A percentile compares a stretch with the other conserved stretches of the same genome.
phyloP scores from a whole-genome alignment of 352 stramenopile species.

The Phytophthora pistaciae region DNA sequence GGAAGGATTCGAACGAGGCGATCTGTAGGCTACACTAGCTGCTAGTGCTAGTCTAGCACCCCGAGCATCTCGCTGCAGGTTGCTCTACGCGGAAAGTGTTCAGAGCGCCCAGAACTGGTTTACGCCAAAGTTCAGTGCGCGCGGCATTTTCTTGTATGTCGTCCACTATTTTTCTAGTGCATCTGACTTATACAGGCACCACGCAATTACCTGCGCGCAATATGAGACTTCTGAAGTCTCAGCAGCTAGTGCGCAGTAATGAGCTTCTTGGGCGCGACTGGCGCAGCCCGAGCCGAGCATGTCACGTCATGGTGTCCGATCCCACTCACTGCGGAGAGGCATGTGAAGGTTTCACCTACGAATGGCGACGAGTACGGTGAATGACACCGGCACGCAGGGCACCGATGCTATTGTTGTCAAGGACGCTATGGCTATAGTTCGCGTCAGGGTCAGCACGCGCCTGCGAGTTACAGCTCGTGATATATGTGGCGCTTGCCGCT shows the following conservation, averaged over 20 bases:
- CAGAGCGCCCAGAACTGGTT: background rate
- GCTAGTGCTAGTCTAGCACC: no score
- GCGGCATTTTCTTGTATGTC: background rate
- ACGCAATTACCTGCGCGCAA: background rate
- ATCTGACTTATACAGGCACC: background rate
- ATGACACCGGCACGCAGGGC: background rate
- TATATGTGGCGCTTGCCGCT: background rate
- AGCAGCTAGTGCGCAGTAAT: background rate
- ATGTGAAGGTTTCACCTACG: background rate
- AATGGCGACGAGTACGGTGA: background rate
- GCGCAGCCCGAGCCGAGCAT: background rate
- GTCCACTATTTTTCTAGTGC: background rate
- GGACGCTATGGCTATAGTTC: background rate
- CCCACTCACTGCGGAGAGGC: background rate
- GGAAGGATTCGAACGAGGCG: slow-evolving; percentile 25
- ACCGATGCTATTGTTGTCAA: background rate
- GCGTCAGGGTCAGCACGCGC: background rate
- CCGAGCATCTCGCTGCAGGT: no score
- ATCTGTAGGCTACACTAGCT: slow-evolving; percentile 16
- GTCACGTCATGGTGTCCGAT: slow-evolving; percentile 1
- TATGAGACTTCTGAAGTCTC: background rate
- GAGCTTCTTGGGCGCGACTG: slow-evolving; percentile 1
- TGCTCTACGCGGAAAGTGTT: slow-evolving; percentile 1
- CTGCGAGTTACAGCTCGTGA: background rate
- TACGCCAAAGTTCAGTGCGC: slow-evolving; percentile 20